These are phyloP conservation scores for Globisporangium perplexum DNA, from an alignment of 352 stramenopile genomes.

Conservation along the genomic window DNA sequence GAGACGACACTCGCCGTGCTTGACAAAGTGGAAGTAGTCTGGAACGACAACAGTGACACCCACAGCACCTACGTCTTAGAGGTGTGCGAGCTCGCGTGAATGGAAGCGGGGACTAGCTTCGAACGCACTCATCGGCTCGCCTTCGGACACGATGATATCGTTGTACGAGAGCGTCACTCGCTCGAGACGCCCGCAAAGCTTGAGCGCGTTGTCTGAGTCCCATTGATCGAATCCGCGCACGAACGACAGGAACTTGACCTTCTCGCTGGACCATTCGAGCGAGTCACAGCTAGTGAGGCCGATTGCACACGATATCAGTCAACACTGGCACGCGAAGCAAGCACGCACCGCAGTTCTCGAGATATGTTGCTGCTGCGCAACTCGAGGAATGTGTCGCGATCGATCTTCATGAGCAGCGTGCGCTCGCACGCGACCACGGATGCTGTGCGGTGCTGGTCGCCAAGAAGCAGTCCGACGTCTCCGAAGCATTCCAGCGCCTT, in stretches of 20 bases:
- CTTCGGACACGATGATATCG: slow-evolving; percentile 49
- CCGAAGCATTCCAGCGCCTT: slow-evolving; percentile 70
- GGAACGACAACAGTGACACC: not conserved
- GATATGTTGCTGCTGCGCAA: slow-evolving; percentile 47
- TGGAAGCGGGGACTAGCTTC: no score
- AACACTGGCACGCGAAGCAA: not conserved
- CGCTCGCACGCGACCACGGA: slow-evolving; percentile 63
- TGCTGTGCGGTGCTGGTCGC: slow-evolving; percentile 52
- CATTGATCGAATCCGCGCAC: slow-evolving; percentile 50
- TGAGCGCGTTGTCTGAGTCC: slow-evolving; percentile 53
- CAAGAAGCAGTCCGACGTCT: slow-evolving; percentile 53
- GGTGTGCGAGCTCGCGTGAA: no score
- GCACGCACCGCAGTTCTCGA: slow-evolving; percentile 42
- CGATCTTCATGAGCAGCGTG: slow-evolving; percentile 68
- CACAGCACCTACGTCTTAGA: no score
- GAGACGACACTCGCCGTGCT: slow-evolving; percentile 56
- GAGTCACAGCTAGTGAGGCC: not conserved
- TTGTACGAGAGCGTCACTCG: slow-evolving; percentile 57
- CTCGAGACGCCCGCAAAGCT: slow-evolving; percentile 57
- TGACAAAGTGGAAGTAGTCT: slow-evolving; percentile 64
- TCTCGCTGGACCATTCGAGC: slow-evolving; percentile 28
- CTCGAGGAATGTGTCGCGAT: slow-evolving; percentile 55
- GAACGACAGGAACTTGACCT: slow-evolving; percentile 50
- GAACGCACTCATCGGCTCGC: slow-evolving; percentile 44
- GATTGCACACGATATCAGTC: not conserved